These are phyloP conservation scores for Mycena latifolia DNA, from an alignment of 768 basidiomycete genomes.

Conservation along the genomic window DNA sequence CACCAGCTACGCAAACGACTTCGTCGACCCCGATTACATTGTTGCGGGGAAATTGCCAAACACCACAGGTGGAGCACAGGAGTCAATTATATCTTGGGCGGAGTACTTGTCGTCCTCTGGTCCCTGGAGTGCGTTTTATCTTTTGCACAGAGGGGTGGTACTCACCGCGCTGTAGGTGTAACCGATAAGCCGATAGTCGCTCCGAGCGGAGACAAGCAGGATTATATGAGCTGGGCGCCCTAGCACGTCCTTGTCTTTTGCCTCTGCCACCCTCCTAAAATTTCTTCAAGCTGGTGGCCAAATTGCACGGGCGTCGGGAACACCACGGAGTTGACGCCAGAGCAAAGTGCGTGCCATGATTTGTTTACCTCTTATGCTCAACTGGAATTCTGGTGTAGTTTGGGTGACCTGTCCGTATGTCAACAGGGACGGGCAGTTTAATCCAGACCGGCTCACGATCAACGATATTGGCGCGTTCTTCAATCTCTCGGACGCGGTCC, in stretches of 20 bases:
- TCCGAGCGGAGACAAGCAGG: slow-evolving; percentile 67
- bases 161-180: slow-evolving; percentile 52
- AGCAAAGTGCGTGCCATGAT: slow-evolving; percentile 56
- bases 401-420: slow-evolving; percentile 72
- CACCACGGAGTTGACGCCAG: slow-evolving; percentile 64
- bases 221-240: slow-evolving; percentile 80
- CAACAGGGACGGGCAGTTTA: slow-evolving; percentile 70
- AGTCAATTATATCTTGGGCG: slow-evolving; percentile 63
- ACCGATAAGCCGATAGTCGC: slow-evolving; percentile 60
- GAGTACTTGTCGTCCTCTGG: slow-evolving; percentile 53
- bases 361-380: neutral
- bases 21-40: slow-evolving; percentile 65
- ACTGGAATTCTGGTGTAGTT: slow-evolving; percentile 46
- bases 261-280: neutral
- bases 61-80: slow-evolving; percentile 59
- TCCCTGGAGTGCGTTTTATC: slow-evolving; percentile 65
- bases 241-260: slow-evolving; percentile 57
- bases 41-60: slow-evolving; percentile 54
- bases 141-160: neutral
- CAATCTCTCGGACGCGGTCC: slow-evolving; percentile 67
- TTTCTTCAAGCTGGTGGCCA: slow-evolving; percentile 66
- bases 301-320: slow-evolving; percentile 71
- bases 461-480: slow-evolving; percentile 69
- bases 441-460: slow-evolving; percentile 70
- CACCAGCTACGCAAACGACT: slow-evolving; percentile 66